These are phyloP conservation scores for Rehmannia glutinosa DNA, from an alignment of 257 asterid species.

Conservation along the genomic window DNA sequence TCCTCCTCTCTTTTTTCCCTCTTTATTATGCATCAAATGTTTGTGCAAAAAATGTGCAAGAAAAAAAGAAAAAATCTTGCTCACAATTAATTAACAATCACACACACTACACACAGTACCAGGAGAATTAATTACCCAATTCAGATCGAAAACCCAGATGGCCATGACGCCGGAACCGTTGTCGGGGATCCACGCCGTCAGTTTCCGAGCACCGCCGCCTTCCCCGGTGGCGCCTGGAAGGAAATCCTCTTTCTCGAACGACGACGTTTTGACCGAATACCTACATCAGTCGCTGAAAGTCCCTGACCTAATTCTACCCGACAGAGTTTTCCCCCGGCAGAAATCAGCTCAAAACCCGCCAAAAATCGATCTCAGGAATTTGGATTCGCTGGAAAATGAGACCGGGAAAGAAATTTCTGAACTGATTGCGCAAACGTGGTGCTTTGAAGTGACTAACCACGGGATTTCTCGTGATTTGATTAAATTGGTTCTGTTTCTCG, in stretches of 20 bases:
- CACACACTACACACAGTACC: constrained; percentile 3
- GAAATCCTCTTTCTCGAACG: constrained; percentile 50
- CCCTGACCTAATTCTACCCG: constrained; percentile 75
- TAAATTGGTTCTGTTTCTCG: constrained; percentile 37
- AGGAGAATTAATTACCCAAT: too few relatives aligned
- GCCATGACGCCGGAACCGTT: constrained; percentile 43
- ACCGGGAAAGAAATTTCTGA: constrained; percentile 27
- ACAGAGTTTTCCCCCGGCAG: constrained; percentile 65
- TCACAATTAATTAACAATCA: neutral
- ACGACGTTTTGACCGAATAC: constrained; percentile 61
- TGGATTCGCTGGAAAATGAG: constrained; percentile 24
- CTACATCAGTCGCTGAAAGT: constrained; percentile 62
- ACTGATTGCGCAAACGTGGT: constrained; percentile 44
- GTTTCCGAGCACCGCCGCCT: constrained; percentile 92
- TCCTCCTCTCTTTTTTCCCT: constrained; percentile 18
- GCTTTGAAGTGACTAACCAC: constrained; percentile 71
- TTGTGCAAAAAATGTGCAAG: neutral
- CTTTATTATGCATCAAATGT: constrained; percentile 5
- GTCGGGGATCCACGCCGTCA: constrained; percentile 35
- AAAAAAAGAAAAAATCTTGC: neutral
- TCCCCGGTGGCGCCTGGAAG: constrained; percentile 83
- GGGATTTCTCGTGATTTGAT: constrained; percentile 57
- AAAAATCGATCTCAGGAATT: constrained; percentile 39
- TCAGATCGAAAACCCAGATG: too few relatives aligned
- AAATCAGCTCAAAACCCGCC: constrained; percentile 45